Base-by-base conservation (phyloP, 495 filamentous ascomycete genomes). In the Penicillium manginii region DNA sequence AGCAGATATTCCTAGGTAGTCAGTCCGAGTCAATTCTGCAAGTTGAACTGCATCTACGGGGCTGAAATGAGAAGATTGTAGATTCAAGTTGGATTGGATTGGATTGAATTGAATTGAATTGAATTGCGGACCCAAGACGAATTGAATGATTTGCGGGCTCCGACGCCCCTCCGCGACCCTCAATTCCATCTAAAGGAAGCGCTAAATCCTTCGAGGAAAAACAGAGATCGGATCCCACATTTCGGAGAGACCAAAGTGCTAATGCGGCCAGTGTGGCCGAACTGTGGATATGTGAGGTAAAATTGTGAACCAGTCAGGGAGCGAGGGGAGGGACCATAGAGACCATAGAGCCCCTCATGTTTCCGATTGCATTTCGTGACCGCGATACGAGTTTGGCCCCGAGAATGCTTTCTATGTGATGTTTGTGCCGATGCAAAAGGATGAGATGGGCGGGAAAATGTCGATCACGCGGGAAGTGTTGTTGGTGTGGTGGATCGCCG, bases 391-490 rank as follows among this genome's bases (percentile, higher is more conserved):
- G 4, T 37, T 37, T 37, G 35, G 35, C 35, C 35, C 35, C 35
- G 11, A 14, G 12, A 37, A 37, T 1, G 35, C 4, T 37, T 37
- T 37, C 4, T 37, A 37, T 37, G 35, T 37, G 35, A 37, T 14
- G 35, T 37, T 37, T 37, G 35, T 37, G 1, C 35, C 35, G 14
- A 8, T 37, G 4, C 35, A 12, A 15, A 17, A 14, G 40, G 32
- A 18, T 19, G 40, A 21, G 52, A 31, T 29, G 35, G 55, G 48
- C 53, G 43, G 60, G 58, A 59, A 52, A 40, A 54, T 73, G 73
- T 68, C 71, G 71, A 75, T 75, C 73, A 75, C 67, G 67, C 73
- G 73, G 73, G 71, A 73, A 35, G 40, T 47, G 62, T 35, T 37
- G 14, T 37, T 37, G 35, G 12, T 37, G 35, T 65, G 59, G 63